Conservation (phyloP, 164 flowering plant genomes). For the Hamamelis virginiana region DNA sequence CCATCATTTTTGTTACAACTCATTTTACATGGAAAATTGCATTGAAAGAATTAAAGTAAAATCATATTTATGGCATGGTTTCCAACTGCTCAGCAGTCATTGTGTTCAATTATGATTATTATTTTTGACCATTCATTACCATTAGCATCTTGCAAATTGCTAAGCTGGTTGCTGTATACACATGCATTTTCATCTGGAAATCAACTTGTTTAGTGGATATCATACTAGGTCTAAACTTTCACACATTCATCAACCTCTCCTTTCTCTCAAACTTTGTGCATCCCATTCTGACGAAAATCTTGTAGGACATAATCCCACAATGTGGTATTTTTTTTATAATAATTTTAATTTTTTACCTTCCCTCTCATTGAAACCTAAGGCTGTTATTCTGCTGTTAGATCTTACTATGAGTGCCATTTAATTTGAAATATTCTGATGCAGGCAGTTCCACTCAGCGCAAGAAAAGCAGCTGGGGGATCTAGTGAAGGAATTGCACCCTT, state of each 20-base stretch:
- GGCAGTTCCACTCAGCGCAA: slow-evolving; percentile 76
- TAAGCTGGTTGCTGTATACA: background rate
- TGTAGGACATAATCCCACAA: background rate
- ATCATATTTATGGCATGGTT: background rate
- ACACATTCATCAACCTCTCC: background rate
- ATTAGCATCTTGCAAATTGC: background rate
- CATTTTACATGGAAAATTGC: no score
- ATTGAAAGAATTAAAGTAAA: no score
- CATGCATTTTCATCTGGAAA: background rate
- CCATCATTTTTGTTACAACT: no score
- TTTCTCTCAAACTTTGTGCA: no score
- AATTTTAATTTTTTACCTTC: background rate
- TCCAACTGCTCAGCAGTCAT: background rate
- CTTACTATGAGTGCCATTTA: background rate
- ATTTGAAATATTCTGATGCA: slow-evolving; percentile 23
- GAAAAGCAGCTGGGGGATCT: slow-evolving; percentile 58
- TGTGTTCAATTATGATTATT: background rate
- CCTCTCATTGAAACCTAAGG: background rate
- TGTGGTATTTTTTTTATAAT: background rate
- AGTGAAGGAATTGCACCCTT: slow-evolving; percentile 66
- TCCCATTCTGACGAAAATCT: background rate
- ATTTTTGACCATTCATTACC: background rate
- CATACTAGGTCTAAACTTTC: background rate
- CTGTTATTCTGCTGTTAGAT: no score
- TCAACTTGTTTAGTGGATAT: background rate